phyloP scores from a whole-genome alignment of 1,139 yeast species.

The Pichia sp. region DNA sequence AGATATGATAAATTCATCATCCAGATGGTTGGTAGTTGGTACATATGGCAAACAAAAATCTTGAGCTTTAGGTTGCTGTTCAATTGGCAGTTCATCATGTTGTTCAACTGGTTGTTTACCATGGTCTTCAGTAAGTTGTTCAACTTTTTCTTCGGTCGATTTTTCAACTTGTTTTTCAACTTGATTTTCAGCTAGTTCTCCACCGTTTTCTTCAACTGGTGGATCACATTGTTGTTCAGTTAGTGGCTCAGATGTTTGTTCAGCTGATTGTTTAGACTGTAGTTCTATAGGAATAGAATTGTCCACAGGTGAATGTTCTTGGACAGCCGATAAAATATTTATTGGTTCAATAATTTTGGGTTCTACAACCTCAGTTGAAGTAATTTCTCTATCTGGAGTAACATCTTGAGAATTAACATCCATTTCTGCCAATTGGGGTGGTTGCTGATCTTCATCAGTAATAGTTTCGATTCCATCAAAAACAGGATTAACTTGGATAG shows the following conservation, averaged over 20 bases:
- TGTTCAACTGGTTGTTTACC: not conserved
- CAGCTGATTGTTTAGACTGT: no score
- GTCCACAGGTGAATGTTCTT: not conserved
- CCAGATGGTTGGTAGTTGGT: not conserved
- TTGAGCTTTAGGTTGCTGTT: not conserved
- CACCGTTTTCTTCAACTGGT: not conserved
- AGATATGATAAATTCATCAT: constrained; percentile 1
- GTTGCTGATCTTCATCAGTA: not conserved
- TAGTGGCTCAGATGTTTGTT: no score
- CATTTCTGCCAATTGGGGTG: not conserved
- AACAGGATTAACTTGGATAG: not conserved
- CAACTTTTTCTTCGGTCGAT: not conserved
- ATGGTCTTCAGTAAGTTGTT: not conserved
- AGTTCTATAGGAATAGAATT: no score
- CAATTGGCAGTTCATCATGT: not conserved
- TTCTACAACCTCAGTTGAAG: not conserved
- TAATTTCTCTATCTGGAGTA: not conserved
- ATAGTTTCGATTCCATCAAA: not conserved
- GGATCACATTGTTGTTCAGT: no score
- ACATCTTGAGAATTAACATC: constrained; percentile 2
- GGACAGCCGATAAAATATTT: not conserved
- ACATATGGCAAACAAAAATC: not conserved
- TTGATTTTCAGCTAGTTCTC: not conserved
- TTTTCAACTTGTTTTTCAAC: not conserved
- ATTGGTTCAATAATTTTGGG: not conserved